These are phyloP conservation scores for Candida nanaspora DNA, from an alignment of 805 yeast species.

Conservation along the genomic window DNA sequence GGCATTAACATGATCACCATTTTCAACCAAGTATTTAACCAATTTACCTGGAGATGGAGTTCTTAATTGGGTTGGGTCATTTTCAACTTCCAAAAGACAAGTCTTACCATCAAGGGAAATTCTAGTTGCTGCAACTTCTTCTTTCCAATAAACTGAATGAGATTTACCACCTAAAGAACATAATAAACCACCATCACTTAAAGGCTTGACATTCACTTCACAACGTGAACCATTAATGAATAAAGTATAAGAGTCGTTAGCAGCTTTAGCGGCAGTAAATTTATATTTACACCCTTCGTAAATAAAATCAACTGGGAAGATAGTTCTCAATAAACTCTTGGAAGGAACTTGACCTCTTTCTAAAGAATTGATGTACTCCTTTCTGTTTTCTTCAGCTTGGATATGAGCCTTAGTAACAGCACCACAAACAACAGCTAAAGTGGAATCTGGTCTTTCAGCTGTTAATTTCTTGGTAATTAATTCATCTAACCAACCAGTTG, in stretches of 20 bases:
- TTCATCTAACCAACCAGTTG: slow-evolving; percentile 99
- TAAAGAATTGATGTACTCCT: slow-evolving; percentile 65
- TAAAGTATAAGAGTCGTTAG: slow-evolving; percentile 75
- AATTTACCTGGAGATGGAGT: slow-evolving; percentile 99
- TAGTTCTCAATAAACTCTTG: slow-evolving; percentile 71
- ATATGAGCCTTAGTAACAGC: slow-evolving; percentile 94
- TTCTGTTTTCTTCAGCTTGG: slow-evolving; percentile 61
- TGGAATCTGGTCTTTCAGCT: slow-evolving; percentile 93
- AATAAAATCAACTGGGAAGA: slow-evolving; percentile 90
- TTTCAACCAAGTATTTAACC: slow-evolving; percentile 87
- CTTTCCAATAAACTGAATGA: slow-evolving; percentile 95
- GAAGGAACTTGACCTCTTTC: slow-evolving; percentile 95
- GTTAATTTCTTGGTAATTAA: slow-evolving; percentile 88
- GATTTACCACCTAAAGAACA: slow-evolving; percentile 86
- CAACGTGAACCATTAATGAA: slow-evolving; percentile 91
- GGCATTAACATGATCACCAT: slow-evolving; percentile 84
- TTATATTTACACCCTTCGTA: slow-evolving; percentile 91
- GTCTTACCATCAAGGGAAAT: slow-evolving; percentile 93
- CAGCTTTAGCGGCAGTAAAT: slow-evolving; percentile 92
- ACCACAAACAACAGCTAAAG: slow-evolving; percentile 90
- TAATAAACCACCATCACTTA: slow-evolving; percentile 92
- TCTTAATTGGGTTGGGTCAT: slow-evolving; percentile 97
- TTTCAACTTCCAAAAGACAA: slow-evolving; percentile 88
- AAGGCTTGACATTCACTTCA: slow-evolving; percentile 79
- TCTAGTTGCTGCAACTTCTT: slow-evolving; percentile 93